Evolutionary conservation across 345 rosid genomes (phyloP).

Genomic region (Xanthoceras sorbifolium): DNA sequence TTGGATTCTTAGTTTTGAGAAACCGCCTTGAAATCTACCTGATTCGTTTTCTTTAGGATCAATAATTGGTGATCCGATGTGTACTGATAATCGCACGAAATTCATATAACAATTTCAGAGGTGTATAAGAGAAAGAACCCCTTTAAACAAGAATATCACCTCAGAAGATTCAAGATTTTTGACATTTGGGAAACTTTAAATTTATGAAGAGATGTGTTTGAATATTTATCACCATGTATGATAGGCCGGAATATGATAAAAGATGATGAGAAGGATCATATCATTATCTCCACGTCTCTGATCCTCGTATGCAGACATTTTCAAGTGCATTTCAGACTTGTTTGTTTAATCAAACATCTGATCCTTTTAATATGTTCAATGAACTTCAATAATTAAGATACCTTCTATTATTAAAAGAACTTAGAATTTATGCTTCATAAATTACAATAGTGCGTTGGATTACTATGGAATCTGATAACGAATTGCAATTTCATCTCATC

Average conservation of each 20-base stretch:
- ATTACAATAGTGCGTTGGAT: not conserved
- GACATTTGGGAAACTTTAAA: not conserved
- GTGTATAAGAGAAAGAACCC: not conserved
- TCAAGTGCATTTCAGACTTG: not conserved
- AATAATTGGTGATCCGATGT: conserved; percentile 1
- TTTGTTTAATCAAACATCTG: not conserved
- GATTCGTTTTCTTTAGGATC: conserved; percentile 18
- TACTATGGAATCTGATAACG: not conserved
- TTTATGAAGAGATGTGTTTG: not conserved
- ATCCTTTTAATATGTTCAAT: not conserved
- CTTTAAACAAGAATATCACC: not conserved
- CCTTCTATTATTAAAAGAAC: not conserved
- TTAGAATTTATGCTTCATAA: not conserved
- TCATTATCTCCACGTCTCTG: not conserved
- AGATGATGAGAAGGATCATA: not conserved
- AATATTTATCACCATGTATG: not conserved
- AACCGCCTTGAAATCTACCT: conserved; percentile 9
- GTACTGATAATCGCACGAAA: not conserved
- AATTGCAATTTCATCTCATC: conserved; percentile 1
- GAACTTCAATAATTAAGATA: conserved; percentile 1
- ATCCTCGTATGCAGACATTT: not conserved
- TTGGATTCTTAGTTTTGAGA: not conserved
- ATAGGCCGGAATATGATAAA: not conserved
- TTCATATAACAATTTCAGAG: not conserved
- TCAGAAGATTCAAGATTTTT: not conserved